Base-by-base conservation (phyloP, 768 basidiomycete genomes). In the Tricholoma terreum region DNA sequence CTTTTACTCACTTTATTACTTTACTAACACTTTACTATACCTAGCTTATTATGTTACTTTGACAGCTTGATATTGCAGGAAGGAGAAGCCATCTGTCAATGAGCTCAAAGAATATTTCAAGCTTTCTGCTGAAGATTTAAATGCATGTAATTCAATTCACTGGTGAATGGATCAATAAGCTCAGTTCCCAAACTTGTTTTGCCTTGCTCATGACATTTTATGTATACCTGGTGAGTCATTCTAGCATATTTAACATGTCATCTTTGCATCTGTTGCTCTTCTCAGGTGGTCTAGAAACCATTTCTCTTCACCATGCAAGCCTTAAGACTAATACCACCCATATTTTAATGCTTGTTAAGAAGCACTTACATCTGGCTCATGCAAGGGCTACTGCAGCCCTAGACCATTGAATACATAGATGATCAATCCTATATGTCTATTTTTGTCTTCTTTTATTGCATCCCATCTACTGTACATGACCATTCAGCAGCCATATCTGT, bases 101-200 rank as follows among this genome's bases (percentile, higher is more conserved):
- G 63, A 72, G 57, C 61, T 72, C 10, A 50, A 63, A 12, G 63
- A 67, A 27, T 69, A 66, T 46, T 65, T 67, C 35, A 66, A 61
- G 17, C 49, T 65, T n/a, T 61, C 61, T 24, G 56, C 36, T 14
- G 61, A 65, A 48, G 66, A 71, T 48, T 70, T 71, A 43, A 54
- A 67, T 6, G 58, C 58, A 1, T 69, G 66, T 54, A 57, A 72
- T 27, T 68, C 70, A 10, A 30, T 74, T 10, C 46, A 64, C 15
- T 73, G 73, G 73, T 73, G 72, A 72, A 12, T 27, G 22, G 63
- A 46, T 3, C 58, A 5, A 46, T 14, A 24, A 3, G 24, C 22
- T 14, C 45, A 46, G 24, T 46, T 46, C 45, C 45, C 24, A 27
- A 46, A 46, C 24, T 15, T 46, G 22, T 46, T 43, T 22, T 6